phyloP scores from a whole-genome alignment of 352 stramenopile genomes.

The Pythium sukuiense region DNA sequence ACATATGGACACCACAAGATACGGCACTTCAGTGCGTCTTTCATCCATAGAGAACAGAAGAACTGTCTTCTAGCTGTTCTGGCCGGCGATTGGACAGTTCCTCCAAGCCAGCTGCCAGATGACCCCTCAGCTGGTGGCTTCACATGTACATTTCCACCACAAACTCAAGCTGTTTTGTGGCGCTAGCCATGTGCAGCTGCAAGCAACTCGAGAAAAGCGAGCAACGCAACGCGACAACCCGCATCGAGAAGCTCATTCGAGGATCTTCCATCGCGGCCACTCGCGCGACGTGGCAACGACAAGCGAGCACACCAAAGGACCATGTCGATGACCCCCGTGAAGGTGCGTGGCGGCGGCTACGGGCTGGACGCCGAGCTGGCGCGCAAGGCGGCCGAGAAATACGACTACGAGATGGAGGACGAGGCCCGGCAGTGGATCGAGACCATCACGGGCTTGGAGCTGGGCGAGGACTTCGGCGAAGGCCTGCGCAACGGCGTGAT shows the following conservation, averaged over 20 bases:
- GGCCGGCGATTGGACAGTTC: conserved; percentile 4
- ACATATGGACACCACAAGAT: background rate
- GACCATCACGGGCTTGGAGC: conserved; percentile 66
- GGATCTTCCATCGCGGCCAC: background rate
- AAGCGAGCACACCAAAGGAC: background rate
- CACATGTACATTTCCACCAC: conserved; percentile 5
- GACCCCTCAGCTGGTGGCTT: conserved; percentile 9
- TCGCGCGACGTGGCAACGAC: background rate
- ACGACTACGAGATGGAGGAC: conserved; percentile 87
- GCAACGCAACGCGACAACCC: background rate
- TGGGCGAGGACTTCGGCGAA: conserved; percentile 79
- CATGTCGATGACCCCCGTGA: conserved; percentile 45
- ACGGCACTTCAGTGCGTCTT: background rate
- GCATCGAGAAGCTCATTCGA: background rate
- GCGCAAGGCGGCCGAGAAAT: conserved; percentile 76
- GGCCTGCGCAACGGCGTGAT: conserved; percentile 79
- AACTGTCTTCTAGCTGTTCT: conserved; percentile 4
- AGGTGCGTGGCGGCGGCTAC: conserved; percentile 76
- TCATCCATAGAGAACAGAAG: background rate
- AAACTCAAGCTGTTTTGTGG: conserved; percentile 10
- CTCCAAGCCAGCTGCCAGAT: conserved; percentile 5
- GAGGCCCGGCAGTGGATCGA: conserved; percentile 88
- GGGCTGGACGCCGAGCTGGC: conserved; percentile 90
- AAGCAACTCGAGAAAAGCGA: background rate
- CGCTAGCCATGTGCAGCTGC: conserved; percentile 10